phyloP scores from a whole-genome alignment of 2,329 filamentous ascomycete genomes.

The Colletotrichum coccodes region DNA sequence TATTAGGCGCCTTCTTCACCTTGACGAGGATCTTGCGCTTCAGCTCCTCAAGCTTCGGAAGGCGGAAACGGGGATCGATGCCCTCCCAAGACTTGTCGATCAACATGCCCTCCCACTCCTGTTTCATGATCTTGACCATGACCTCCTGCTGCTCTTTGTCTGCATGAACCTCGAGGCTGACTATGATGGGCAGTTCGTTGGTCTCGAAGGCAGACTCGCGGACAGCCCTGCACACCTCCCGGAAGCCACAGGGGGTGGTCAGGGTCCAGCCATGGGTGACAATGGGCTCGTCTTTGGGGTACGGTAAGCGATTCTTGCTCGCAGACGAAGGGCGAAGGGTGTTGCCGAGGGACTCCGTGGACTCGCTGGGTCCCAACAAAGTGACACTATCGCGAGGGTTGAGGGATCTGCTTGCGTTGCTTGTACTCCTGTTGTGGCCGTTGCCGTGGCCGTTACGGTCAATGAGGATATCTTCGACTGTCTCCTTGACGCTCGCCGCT shows the following conservation, averaged over 20 bases:
- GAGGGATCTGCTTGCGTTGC: conserved; percentile 45
- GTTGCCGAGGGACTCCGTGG: conserved; percentile 39
- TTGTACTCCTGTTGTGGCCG: conserved; percentile 52
- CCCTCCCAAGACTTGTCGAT: conserved; percentile 67
- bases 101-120: conserved; percentile 83
- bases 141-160: conserved; percentile 84
- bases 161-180: conserved; percentile 93
- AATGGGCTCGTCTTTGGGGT: conserved; percentile 72
- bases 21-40: conserved; percentile 85
- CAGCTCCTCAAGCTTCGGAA: conserved; percentile 78
- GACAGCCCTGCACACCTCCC: conserved; percentile 85
- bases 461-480: conserved; percentile 42
- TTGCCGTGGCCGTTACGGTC: conserved; percentile 33
- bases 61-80: conserved; percentile 61
- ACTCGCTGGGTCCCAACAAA: conserved; percentile 46
- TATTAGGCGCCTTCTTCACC: conserved; percentile 70
- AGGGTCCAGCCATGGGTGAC: conserved; percentile 87
- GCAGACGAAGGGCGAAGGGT: conserved; percentile 32
- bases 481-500: conserved; percentile 51
- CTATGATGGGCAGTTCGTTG: conserved; percentile 84
- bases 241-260: conserved; percentile 86
- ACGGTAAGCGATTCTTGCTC: conserved; percentile 39
- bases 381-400: conserved; percentile 33
- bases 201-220: conserved; percentile 80
- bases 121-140: conserved; percentile 94